Evolutionary conservation across 495 filamentous ascomycete species (phyloP).

Genomic region (Podospora sp.): DNA sequence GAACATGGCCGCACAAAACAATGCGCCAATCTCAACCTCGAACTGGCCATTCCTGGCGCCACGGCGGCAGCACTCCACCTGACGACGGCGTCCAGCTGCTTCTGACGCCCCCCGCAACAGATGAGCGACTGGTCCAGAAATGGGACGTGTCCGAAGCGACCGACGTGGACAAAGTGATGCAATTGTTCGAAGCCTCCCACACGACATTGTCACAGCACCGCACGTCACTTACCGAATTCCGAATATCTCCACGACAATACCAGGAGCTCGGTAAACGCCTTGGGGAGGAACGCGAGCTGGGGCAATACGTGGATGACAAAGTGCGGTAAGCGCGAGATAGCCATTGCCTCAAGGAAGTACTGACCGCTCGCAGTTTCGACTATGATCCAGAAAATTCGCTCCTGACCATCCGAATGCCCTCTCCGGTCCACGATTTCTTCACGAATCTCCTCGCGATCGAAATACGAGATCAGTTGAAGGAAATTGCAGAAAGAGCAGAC

Average conservation of each 20-base stretch:
- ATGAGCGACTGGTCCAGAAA: slow-evolving; percentile 11
- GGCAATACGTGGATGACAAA: slow-evolving; percentile 19
- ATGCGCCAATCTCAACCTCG: slow-evolving; percentile 1
- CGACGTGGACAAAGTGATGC: slow-evolving; percentile 17
- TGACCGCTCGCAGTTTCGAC: slow-evolving; percentile 16
- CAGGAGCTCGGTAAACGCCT: slow-evolving; percentile 15
- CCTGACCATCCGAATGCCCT: slow-evolving; percentile 19
- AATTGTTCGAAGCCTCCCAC: slow-evolving; percentile 20
- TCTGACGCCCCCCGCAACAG: slow-evolving; percentile 18
- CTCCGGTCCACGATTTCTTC: slow-evolving; percentile 18
- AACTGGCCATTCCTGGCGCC: not conserved
- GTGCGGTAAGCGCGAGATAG: slow-evolving; percentile 13
- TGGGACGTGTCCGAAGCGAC: slow-evolving; percentile 9
- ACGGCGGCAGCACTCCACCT: slow-evolving; percentile 15
- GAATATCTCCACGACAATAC: slow-evolving; percentile 14
- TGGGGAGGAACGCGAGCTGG: slow-evolving; percentile 6
- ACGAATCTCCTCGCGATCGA: slow-evolving; percentile 6
- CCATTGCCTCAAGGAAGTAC: slow-evolving; percentile 17
- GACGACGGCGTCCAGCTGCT: slow-evolving; percentile 9
- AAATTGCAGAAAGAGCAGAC: slow-evolving; percentile 1
- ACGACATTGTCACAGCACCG: not conserved
- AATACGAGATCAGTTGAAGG: slow-evolving; percentile 12
- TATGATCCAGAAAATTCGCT: slow-evolving; percentile 15
- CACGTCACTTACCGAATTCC: slow-evolving; percentile 15
- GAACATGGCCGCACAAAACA: too few relatives aligned